Evolutionary conservation across 2,329 filamentous ascomycete species (phyloP), one percentile per base, ranked within the genome.

Genomic region (Didymella segeticola): DNA sequence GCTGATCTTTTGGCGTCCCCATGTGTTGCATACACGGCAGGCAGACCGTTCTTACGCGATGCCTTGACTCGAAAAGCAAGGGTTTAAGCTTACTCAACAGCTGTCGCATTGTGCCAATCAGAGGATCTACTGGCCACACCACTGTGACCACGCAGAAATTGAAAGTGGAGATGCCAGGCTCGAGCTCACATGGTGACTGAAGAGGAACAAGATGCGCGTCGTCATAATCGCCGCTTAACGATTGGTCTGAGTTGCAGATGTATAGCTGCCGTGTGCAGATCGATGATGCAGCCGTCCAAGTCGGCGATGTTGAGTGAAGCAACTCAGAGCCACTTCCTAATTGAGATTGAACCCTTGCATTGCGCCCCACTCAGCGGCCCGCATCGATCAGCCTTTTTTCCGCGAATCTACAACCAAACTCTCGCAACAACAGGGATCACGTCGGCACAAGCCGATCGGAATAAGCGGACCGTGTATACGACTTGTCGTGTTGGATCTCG

Each of bases 321-420:
- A 37, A 23, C 34, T 23, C 20, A n/a, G 22, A 11, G 4, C 27
- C 26, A 25, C 11, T 46, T 29, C 42, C 34, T 15, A 34, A 41
- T 41, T 4, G 29, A 25, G 43, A 5, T 10, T 23, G 6, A 8
- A 22, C 17, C 19, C 31, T 20, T 51, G 25, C 15, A 8, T 29
- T 31, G 19, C 20, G 34, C 39, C 41, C 47, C 41, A 52, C 48
- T 22, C 25, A 33, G 45, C 51, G 51, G 51, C 45, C 43, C 47
- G 46, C 56, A 48, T 45, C 43, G 50, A 58, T 62, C 57, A 43
- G 33, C 45, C 34, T 26, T 23, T 27, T n/a, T 51, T 34, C 43
- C 50, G 50, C 25, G 19, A 37, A 53, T 53, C 50, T 47, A 37
- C 38, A 23, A 43, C 43, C 25, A 23, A 23, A 41, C 15, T 23